Conservation (phyloP, 2,329 filamentous ascomycete species). For the Aspergillus aculeatus region DNA sequence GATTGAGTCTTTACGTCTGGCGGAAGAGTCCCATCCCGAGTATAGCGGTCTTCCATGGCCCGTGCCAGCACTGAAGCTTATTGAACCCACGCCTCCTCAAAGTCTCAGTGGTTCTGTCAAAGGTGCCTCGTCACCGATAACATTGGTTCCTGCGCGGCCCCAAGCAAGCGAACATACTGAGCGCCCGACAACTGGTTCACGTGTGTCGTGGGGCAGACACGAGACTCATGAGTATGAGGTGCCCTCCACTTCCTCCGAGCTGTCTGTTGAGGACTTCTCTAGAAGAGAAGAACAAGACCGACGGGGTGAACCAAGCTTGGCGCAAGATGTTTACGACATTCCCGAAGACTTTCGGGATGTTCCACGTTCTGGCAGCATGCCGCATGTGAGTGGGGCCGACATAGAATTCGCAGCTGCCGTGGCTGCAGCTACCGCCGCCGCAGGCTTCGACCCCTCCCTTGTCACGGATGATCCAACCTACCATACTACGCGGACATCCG, state of each 20-base stretch:
- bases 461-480: constrained; percentile 66
- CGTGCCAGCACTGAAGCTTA: constrained; percentile 56
- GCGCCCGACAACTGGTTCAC: constrained; percentile 48
- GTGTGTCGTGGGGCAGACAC: constrained; percentile 66
- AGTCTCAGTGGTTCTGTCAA: constrained; percentile 44
- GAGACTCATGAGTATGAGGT: constrained; percentile 64
- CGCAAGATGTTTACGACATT: background rate
- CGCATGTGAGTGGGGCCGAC: constrained; percentile 52
- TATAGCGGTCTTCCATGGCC: constrained; percentile 38
- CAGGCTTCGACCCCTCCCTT: constrained; percentile 69
- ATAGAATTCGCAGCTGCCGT: constrained; percentile 68
- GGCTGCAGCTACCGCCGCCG: constrained; percentile 66
- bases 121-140: constrained; percentile 30
- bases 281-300: background rate
- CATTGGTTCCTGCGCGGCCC: constrained; percentile 38
- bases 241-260: constrained; percentile 53
- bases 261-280: constrained; percentile 27
- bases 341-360: constrained; percentile 13
- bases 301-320: background rate
- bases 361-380: constrained; percentile 8
- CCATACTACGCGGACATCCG: constrained; percentile 61
- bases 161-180: constrained; percentile 48
- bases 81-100: constrained; percentile 57
- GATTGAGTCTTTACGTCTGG: constrained; percentile 21
- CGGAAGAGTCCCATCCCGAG: constrained; percentile 21